These are phyloP conservation scores for Cyberlindnera galapagoensis DNA, from an alignment of 805 yeast genomes.

Conservation along the genomic window DNA sequence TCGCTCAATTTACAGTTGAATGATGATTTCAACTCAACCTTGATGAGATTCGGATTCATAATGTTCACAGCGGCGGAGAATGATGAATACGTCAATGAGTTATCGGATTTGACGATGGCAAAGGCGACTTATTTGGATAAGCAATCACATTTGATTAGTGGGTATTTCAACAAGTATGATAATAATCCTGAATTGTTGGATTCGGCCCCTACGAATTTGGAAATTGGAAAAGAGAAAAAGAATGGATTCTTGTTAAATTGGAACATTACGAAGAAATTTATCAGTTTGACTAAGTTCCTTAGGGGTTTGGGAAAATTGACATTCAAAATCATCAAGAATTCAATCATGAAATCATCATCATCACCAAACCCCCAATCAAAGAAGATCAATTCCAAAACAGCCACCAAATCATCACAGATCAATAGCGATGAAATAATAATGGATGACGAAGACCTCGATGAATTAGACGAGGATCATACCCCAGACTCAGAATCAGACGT, in stretches of 20 bases:
- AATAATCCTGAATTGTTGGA: conserved; percentile 17
- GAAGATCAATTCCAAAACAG: neutral
- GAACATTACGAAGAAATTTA: conserved; percentile 9
- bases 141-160: conserved; percentile 15
- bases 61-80: conserved; percentile 64
- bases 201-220: neutral
- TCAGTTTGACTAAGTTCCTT: conserved; percentile 9
- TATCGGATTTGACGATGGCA: conserved; percentile 42
- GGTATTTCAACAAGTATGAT: conserved; percentile 20
- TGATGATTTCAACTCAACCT: conserved; percentile 64
- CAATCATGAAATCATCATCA: too few relatives aligned
- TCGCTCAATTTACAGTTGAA: conserved; percentile 32
- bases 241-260: conserved; percentile 5
- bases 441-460: too few relatives aligned
- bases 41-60: conserved; percentile 53
- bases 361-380: too few relatives aligned
- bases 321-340: conserved; percentile 8
- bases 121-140: conserved; percentile 49
- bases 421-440: too few relatives aligned
- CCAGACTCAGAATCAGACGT: conserved; percentile 22
- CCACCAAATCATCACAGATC: neutral
- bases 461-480: conserved; percentile 26
- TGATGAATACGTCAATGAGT: conserved; percentile 58
- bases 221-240: neutral
- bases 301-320: conserved; percentile 5